Evolutionary conservation across 495 filamentous ascomycete species (phyloP), one percentile per base, ranked within the genome.

Genomic region (Podospora tetraspora): DNA sequence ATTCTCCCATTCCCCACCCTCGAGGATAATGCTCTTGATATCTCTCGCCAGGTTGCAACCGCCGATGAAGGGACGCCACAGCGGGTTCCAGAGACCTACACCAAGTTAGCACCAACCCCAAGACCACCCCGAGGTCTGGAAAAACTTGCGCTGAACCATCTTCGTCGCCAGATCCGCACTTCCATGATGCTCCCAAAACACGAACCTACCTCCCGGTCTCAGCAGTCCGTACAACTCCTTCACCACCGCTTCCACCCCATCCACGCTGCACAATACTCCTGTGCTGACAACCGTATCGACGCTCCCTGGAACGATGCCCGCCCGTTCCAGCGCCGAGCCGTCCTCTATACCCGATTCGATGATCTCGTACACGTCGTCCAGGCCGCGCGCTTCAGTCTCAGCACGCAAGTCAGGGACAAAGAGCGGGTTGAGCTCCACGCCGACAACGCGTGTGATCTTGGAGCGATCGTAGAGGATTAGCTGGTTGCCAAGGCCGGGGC

Each of bases 101-200:
- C 32, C 12, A 3, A 7, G 24, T 59, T 24, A 59, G 21, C 13
- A 59, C 13, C 60, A 30, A 22, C 7, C 25, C 13, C 32, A 13
- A 1, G 1, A 2, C 25, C 8, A 3, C 8, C 2, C 10, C 0
- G 27, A 10, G 12, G 3, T 10, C 60, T 1, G 12, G 62, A 6
- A 21, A 37, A 43, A 64, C 62, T 6, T 27, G 43, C 62, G 10
- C 62, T 64, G 62, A 12, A 56, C 62, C 3, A 56, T 11, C 13
- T 10, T 21, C 1, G 62, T 64, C 10, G n/a, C 62, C 21, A 30
- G n/a, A 29, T 64, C 62, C 21, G 8, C 9, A n/a, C 37, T 64
- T 4, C 37, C n/a, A 25, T 64, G 62, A 19, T 64, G 62, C 37
- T 64, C 62, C 62, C 62, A 57, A 2, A 64, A 64, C 30, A 64